Evolutionary conservation across 2,329 filamentous ascomycete species (phyloP), one percentile per base, ranked within the genome.

Genomic region (Monilinia fructigena): DNA sequence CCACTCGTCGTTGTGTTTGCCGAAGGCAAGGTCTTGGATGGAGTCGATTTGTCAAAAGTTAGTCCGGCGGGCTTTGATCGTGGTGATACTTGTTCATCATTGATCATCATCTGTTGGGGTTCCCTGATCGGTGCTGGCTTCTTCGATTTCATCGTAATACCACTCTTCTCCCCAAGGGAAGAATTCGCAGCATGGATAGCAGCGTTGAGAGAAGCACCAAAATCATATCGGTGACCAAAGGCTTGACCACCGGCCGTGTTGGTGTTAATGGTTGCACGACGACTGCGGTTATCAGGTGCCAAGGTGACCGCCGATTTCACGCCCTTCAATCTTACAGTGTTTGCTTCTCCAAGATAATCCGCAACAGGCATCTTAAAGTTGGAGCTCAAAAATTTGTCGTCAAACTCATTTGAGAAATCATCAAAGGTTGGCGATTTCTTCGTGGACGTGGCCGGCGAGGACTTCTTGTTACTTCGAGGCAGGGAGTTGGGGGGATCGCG

Each of bases 161-260:
- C 81, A 74, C 88, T 84, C 74, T 82, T 80, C 76, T 87, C 85
- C 69, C 83, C 81, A 70, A 85, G 79, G 18, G 82, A 81, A 70
- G 86, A 87, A 75, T 91, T 90, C 56, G 89, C 88, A 38, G 86
- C 88, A 74, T 89, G 87, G 76, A 94, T 89, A 16, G 92, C 93
- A 62, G 93, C 92, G 63, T 85, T 89, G 40, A 98, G 83, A 0
- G 95, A 98, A n/a, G 92, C 92, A 68, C 91, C 89, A 77, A 99
- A 98, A 80, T 98, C 94, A 77, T 99, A 99, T 64, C 95, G 90
- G 78, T 93, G 93, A 56, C 92, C 91, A 77, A 98, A 97, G 23
- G 89, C 90, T 73, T 91, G 88, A 35, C 87, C 86, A 70, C 85
- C 87, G 0, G 60, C 60, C 2, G 60, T 23, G 42, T 65, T 65